Evolutionary conservation across 352 stramenopile species (phyloP), one percentile per base, ranked within the genome.

Genomic region (Aphanomyces invadans): DNA sequence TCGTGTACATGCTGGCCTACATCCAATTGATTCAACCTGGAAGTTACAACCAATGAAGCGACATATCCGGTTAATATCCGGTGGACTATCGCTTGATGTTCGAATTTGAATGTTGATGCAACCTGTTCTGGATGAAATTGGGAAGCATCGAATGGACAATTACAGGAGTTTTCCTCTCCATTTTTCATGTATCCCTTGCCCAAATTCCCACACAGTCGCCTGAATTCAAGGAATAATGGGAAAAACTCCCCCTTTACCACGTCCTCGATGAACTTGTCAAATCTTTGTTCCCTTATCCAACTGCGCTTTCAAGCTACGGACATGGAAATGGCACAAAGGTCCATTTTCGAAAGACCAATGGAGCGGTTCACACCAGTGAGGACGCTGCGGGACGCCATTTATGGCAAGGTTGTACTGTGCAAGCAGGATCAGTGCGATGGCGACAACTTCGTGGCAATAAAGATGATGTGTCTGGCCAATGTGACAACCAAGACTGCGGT

Each of bases 391-490:
- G 72, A 57, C 48, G 79, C 79, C 7, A 85, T 87, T 72, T 87
- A 84, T 69, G 78, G 78, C 21, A 68, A 73, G 9, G 75, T 87
- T 36, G 52, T 76, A 65, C 72, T 83, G 31, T 75, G 78, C 38
- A 74, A 72, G 36, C 75, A 79, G 59, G 70, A 71, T 10, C 23
- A 52, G 3, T 75, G 73, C 1, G 25, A 57, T 9, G n/a, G 42
- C n/a, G 70, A 72, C 31, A 60, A 59, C 3, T 63, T 76, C 26
- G 83, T 78, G 53, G 80, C 80, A 53, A 70, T 88, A 36, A 88
- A 88, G 55, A 73, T 79, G 66, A 88, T 88, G 80, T 87, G 80
- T 60, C 57, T 83, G 33, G 64, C 77, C 39, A 78, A 87, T 70
- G 78, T 88, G 73, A 49, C 62, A 25, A 71, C 72, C 15, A 76